phyloP scores from a whole-genome alignment of 108 stramenopile species.

The Poteriospumella lacustris region DNA sequence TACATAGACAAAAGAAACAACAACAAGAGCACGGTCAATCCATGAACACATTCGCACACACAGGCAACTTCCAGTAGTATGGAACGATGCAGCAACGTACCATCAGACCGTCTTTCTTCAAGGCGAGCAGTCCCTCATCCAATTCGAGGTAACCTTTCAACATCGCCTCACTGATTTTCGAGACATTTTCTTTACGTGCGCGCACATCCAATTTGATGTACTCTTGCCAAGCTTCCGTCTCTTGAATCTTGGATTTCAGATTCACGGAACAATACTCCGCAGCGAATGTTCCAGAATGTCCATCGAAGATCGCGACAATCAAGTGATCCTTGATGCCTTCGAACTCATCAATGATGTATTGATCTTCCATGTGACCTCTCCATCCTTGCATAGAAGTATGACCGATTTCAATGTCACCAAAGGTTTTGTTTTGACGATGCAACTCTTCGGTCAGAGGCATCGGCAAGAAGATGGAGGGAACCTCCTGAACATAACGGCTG shows the following conservation, averaged over 20 bases:
- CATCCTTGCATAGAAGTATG: slow-evolving; percentile 49
- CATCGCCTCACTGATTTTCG: slow-evolving; percentile 17
- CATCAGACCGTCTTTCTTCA: neutral
- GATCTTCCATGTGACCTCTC: slow-evolving; percentile 53
- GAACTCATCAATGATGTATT: slow-evolving; percentile 40
- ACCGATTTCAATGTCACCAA: slow-evolving; percentile 37
- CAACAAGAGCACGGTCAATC: neutral
- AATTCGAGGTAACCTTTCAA: slow-evolving; percentile 8
- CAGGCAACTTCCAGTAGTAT: slow-evolving; percentile 36
- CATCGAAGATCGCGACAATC: slow-evolving; percentile 49
- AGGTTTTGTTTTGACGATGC: neutral
- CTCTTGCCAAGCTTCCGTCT: slow-evolving; percentile 27
- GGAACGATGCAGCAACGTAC: neutral
- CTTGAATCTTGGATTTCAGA: slow-evolving; percentile 36
- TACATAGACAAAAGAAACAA: neutral
- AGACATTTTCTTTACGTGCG: neutral
- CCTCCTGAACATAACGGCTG: neutral
- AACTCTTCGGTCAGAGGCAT: slow-evolving; percentile 48
- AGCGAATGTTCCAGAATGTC: slow-evolving; percentile 1
- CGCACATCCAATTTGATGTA: slow-evolving; percentile 25
- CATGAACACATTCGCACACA: neutral
- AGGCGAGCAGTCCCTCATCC: neutral
- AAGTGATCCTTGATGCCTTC: slow-evolving; percentile 35
- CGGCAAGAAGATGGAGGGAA: slow-evolving; percentile 27
- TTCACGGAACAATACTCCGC: slow-evolving; percentile 1